These are phyloP conservation scores for Eudorina sp. DNA, from an alignment of 139 green algal species.

Conservation along the genomic window DNA sequence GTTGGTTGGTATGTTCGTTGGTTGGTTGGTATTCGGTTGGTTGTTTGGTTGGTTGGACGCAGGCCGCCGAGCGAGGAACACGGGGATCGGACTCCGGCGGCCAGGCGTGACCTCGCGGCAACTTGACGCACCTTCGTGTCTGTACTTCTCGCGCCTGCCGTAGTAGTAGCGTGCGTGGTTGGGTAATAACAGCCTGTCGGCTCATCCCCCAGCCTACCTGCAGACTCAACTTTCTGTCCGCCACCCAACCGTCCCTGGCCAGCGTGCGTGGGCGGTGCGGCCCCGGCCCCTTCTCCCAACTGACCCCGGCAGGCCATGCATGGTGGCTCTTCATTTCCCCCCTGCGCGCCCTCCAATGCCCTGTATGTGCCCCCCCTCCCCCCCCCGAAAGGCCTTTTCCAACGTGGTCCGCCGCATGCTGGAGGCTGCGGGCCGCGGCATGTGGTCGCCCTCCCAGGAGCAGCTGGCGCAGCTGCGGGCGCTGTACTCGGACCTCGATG, in stretches of 20 bases:
- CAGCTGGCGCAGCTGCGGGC: slow-evolving; percentile 78
- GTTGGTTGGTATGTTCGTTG: too few relatives aligned
- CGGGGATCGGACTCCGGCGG: neutral
- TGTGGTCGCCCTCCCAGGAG: slow-evolving; percentile 89
- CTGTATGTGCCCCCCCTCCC: neutral
- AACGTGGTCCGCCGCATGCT: slow-evolving; percentile 93
- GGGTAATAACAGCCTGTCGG: too few relatives aligned
- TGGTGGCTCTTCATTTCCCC: neutral
- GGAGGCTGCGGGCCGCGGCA: slow-evolving; percentile 92
- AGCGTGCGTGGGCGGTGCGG: neutral
- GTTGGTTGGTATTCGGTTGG: too few relatives aligned
- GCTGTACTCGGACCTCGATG: slow-evolving; percentile 92
- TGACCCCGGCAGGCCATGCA: neutral
- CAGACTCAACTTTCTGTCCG: too few relatives aligned
- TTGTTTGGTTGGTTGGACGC: neutral
- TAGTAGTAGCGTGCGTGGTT: too few relatives aligned
- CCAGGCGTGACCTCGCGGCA: neutral
- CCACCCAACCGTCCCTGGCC: too few relatives aligned
- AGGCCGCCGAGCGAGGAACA: neutral
- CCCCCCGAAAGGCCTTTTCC: slow-evolving; percentile 78
- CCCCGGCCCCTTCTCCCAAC: neutral
- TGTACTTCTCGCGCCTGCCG: too few relatives aligned
- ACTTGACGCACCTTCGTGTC: neutral
- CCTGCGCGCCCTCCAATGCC: neutral
- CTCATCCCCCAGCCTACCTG: too few relatives aligned